Base-by-base conservation (phyloP, 2,329 filamentous ascomycete species). In the Rasamsonia emersonii region DNA sequence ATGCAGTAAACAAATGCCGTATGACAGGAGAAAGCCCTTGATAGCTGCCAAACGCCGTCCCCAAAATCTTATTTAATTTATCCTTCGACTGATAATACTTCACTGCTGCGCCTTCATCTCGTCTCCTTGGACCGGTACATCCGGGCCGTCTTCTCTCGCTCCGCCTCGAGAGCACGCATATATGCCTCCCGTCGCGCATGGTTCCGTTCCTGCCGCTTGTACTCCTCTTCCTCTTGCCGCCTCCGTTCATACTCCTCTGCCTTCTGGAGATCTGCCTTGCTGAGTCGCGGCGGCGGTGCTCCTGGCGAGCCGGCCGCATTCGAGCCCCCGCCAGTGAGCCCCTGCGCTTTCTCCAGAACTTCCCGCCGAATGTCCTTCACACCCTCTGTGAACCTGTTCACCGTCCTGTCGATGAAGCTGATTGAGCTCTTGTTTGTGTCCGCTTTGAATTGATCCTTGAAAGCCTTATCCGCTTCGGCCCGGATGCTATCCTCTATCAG, bases 151-250 rank as follows among this genome's bases (percentile, higher is more conserved):
- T 48, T 51, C 32, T 47, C 36, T 18, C 43, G 39, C 39, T 54
- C 39, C 16, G 36, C 34, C 32, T 44, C 43, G 14, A 55, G 33
- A 11, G 43, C 34, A 36, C 35, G 31, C 39, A 49, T 25, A 30
- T 56, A 43, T 14, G 50, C 46, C 17, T 46, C 37, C 25, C 52
- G 45, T 5, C 49, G 50, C 11, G 54, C 47, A 30, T 59, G 51
- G 18, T 59, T 61, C 10, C 51, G 47, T 36, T 58, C 46, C 32
- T 58, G 51, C 25, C 56, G 53, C 33, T 53, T 54, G 23, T 37
- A 42, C 7, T 46, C 41, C 18, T 54, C 44, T 19, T 53, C 44
- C 9, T 50, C 43, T 15, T 33, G 43, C 16, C 51, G 43, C 21
- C 43, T 45, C 23, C 43, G 35, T 30, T 58, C 53, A 18, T 57